Percentiles rank a stretch among this genome's conserved stretches.
Evolutionary conservation across 257 asterid species (phyloP).

Genomic region (Jaltomata sinuosa): DNA sequence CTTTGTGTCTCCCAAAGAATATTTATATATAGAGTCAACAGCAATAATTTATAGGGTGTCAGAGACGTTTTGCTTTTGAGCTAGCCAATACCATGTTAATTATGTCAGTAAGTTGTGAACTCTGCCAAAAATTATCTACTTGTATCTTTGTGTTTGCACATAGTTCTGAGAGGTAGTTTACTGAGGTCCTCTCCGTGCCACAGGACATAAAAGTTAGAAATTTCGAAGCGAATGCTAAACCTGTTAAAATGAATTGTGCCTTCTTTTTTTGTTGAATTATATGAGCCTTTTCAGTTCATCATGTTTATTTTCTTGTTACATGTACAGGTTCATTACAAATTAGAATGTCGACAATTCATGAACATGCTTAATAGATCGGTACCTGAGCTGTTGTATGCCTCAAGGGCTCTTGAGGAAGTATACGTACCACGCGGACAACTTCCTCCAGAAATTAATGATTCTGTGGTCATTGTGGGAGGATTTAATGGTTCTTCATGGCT

Average conservation of each 20-base stretch:
- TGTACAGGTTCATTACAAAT: slow-evolving; percentile 34
- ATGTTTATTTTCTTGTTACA: neutral
- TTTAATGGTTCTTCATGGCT: slow-evolving; percentile 48
- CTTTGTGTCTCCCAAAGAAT: neutral
- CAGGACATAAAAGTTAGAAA: neutral
- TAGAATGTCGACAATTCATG: slow-evolving; percentile 30
- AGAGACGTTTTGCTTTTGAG: neutral
- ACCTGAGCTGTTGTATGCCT: slow-evolving; percentile 13
- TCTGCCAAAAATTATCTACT: neutral
- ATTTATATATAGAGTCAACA: neutral
- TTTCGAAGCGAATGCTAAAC: neutral
- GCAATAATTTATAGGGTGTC: neutral
- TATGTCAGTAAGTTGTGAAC: neutral
- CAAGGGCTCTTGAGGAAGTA: slow-evolving; percentile 8
- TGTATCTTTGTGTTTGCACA: neutral
- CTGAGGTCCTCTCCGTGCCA: neutral
- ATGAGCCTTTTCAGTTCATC: slow-evolving; percentile 7
- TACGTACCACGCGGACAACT: neutral
- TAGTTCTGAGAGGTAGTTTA: neutral
- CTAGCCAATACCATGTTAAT: neutral
- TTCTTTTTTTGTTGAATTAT: neutral
- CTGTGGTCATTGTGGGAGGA: slow-evolving; percentile 52
- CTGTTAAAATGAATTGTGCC: neutral
- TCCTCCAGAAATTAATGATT: slow-evolving; percentile 7
- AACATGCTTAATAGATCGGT: slow-evolving; percentile 12